Percentiles rank a stretch among this genome's conserved stretches.
Conservation (phyloP, 768 basidiomycete species). For the Boletus bicolor region DNA sequence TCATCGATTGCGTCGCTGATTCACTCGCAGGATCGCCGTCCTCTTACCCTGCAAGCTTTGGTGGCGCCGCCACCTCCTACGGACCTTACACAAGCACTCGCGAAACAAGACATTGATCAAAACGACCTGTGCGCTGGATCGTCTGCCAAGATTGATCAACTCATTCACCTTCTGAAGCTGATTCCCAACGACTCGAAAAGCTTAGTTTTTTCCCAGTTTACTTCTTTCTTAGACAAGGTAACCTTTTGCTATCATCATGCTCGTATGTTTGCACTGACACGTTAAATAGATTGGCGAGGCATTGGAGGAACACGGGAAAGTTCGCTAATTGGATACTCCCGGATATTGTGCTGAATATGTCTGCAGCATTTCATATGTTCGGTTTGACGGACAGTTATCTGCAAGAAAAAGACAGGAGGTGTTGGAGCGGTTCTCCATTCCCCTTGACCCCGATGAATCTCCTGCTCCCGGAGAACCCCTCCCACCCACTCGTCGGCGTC, state of each 20-base stretch:
- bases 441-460: slow-evolving; percentile 41
- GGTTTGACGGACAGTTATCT: slow-evolving; percentile 87
- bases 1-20: background rate
- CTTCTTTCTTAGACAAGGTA: slow-evolving; percentile 79
- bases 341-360: slow-evolving; percentile 1
- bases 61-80: slow-evolving; percentile 62
- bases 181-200: slow-evolving; percentile 73
- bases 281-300: slow-evolving; percentile 61
- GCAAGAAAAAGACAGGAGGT: slow-evolving; percentile 75
- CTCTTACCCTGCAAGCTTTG: slow-evolving; percentile 51
- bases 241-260: background rate
- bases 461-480: slow-evolving; percentile 16
- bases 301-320: slow-evolving; percentile 62
- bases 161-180: slow-evolving; percentile 67
- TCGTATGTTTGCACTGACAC: background rate
- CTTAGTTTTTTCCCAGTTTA: slow-evolving; percentile 89
- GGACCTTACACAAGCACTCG: slow-evolving; percentile 62
- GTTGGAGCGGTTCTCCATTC: slow-evolving; percentile 69
- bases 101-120: slow-evolving; percentile 40
- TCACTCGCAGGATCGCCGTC: slow-evolving; percentile 62
- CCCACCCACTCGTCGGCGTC: slow-evolving; percentile 8
- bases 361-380: slow-evolving; percentile 65
- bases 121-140: slow-evolving; percentile 47
- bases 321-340: background rate
- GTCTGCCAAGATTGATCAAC: slow-evolving; percentile 84